Evolutionary conservation across 192 early-diverging fungal species (phyloP).

Genomic region (Backusella mclennaniae): DNA sequence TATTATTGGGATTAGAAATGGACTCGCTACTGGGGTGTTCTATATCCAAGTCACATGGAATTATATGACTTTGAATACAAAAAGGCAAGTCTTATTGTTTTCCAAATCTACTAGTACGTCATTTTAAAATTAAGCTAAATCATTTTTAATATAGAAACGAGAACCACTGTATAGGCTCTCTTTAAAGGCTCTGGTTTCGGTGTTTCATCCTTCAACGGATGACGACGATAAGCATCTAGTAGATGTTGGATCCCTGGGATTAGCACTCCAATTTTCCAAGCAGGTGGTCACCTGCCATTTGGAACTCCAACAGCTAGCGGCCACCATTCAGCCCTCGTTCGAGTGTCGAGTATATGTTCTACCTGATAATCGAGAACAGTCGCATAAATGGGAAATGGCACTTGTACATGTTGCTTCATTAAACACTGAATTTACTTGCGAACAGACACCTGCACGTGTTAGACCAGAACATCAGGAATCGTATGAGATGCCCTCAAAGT

Average conservation of each 20-base stretch:
- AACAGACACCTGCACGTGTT: background rate
- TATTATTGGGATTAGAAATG: slow-evolving; percentile 20
- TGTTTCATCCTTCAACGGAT: slow-evolving; percentile 26
- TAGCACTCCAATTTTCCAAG: slow-evolving; percentile 32
- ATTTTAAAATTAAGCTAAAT: background rate
- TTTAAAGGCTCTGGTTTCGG: slow-evolving; percentile 9
- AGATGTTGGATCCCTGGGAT: slow-evolving; percentile 27
- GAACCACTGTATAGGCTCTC: slow-evolving; percentile 6
- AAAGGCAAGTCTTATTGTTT: slow-evolving; percentile 20
- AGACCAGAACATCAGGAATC: background rate
- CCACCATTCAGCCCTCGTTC: background rate
- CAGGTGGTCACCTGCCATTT: background rate
- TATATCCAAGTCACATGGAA: slow-evolving; percentile 18
- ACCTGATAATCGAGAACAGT: slow-evolving; percentile 16
- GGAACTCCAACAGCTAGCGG: background rate
- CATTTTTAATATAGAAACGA: slow-evolving; percentile 4
- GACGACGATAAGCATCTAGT: slow-evolving; percentile 30
- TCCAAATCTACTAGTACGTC: background rate
- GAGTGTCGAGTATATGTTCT: slow-evolving; percentile 32
- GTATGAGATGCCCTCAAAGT: background rate
- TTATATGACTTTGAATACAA: slow-evolving; percentile 42
- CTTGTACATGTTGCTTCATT: slow-evolving; percentile 17
- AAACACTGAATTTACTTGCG: slow-evolving; percentile 12
- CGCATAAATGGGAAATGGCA: slow-evolving; percentile 27
- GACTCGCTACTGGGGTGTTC: slow-evolving; percentile 31